phyloP scores from a whole-genome alignment of 805 yeast genomes.

The Kazachstania taianensis region DNA sequence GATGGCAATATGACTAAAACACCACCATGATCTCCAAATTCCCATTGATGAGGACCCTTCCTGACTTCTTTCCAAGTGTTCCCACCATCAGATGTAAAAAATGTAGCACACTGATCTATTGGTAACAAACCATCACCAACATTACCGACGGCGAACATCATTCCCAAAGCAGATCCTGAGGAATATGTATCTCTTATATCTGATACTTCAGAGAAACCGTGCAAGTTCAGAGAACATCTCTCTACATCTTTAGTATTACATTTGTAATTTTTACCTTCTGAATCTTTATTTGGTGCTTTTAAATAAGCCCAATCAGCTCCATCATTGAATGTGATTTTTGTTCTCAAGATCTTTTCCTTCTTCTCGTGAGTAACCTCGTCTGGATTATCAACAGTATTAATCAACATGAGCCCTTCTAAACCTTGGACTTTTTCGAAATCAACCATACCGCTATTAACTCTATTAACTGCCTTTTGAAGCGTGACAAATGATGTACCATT shows the following conservation, averaged over 20 bases:
- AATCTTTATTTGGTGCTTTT: slow-evolving; percentile 57
- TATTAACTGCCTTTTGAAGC: slow-evolving; percentile 59
- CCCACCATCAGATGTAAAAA: slow-evolving; percentile 84
- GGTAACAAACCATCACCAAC: slow-evolving; percentile 57
- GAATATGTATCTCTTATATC: slow-evolving; percentile 81
- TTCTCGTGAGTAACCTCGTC: slow-evolving; percentile 34
- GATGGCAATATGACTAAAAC: slow-evolving; percentile 63
- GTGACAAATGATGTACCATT: slow-evolving; percentile 82
- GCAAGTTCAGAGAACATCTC: slow-evolving; percentile 73
- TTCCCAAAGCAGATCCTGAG: slow-evolving; percentile 82
- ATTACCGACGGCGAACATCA: slow-evolving; percentile 87
- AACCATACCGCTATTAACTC: slow-evolving; percentile 64
- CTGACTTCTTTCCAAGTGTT: slow-evolving; percentile 71
- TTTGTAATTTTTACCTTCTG: slow-evolving; percentile 43
- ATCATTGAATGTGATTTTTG: slow-evolving; percentile 78
- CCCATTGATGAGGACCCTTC: slow-evolving; percentile 81
- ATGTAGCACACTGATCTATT: slow-evolving; percentile 52
- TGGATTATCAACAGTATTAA: slow-evolving; percentile 57
- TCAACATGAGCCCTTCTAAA: slow-evolving; percentile 73
- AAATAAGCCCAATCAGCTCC: slow-evolving; percentile 80
- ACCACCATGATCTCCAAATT: slow-evolving; percentile 91
- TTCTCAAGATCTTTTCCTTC: slow-evolving; percentile 47
- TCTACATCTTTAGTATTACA: slow-evolving; percentile 44
- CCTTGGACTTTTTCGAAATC: slow-evolving; percentile 81
- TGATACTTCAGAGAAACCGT: slow-evolving; percentile 79